Evolutionary conservation across 2,329 filamentous ascomycete species (phyloP).

Genomic region (Huntiella bhutanensis): DNA sequence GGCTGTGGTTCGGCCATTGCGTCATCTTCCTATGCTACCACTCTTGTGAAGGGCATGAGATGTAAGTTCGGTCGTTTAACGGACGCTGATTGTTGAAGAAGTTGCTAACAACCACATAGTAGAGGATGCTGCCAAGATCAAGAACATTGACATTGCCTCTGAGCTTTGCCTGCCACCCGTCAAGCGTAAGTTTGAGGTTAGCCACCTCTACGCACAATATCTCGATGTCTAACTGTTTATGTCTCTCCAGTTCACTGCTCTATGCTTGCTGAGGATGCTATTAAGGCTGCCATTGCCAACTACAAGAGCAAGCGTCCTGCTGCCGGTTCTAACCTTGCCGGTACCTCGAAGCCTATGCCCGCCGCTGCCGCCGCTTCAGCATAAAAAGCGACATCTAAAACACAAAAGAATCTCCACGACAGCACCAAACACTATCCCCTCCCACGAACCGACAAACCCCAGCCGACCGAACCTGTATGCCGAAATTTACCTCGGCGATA

Average conservation of each 20-base stretch:
- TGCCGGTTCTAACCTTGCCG: slow-evolving; percentile 51
- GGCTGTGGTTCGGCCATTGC: slow-evolving; percentile 91
- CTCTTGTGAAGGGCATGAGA: slow-evolving; percentile 86
- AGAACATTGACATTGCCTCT: slow-evolving; percentile 96
- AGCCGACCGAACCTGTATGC: too few species aligned
- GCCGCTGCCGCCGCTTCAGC: neutral
- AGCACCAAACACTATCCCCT: too few species aligned
- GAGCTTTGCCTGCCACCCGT: slow-evolving; percentile 80
- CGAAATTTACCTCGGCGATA: too few species aligned
- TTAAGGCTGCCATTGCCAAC: slow-evolving; percentile 77
- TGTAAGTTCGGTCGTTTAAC: slow-evolving; percentile 1
- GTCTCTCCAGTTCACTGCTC: slow-evolving; percentile 56
- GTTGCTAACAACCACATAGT: slow-evolving; percentile 22
- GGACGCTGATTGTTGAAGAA: too few species aligned
- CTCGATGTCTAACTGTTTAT: neutral
- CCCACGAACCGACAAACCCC: too few species aligned
- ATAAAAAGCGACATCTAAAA: too few species aligned
- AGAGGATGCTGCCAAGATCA: slow-evolving; percentile 79
- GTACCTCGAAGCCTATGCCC: slow-evolving; percentile 32
- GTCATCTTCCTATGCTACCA: slow-evolving; percentile 86
- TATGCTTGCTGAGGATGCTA: slow-evolving; percentile 80
- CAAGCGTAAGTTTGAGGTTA: slow-evolving; percentile 43
- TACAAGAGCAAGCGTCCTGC: slow-evolving; percentile 60
- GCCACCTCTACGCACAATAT: neutral
- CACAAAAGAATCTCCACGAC: too few species aligned